Evolutionary conservation across 2,329 filamentous ascomycete species (phyloP), one percentile per base, ranked within the genome.

Genomic region (Trichoderma atrobrunneum): DNA sequence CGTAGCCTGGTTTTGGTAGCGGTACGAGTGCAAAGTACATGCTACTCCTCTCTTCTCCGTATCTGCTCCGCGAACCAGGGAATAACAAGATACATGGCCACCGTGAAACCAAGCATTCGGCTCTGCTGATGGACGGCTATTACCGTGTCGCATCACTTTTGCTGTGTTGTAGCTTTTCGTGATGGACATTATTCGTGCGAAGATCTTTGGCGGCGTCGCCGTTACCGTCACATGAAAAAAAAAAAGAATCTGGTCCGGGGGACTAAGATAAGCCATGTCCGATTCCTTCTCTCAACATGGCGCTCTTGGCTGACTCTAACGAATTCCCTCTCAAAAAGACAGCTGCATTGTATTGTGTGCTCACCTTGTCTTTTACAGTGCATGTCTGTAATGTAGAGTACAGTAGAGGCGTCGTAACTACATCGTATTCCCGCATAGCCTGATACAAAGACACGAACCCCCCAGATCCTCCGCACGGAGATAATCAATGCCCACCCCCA

Each of bases 241-340:
- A 68, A 28, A 67, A 21, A 30, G 28, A 28, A 59, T 24, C 28
- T 21, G 21, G 30, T 21, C n/a, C 43, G 34, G 48, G 18, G 14
- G 24, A 28, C 24, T 43, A 43, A 43, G 51, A 57, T 59, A 39
- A 16, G 64, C 64, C 64, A 67, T 57, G 21, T 57, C 51, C 64
- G 64, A 39, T 36, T 30, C 7, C 3, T 14, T 14, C 54, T 48
- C 26, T 28, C 65, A 68, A 24, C 18, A 39, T 30, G 62, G 62
- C 65, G 65, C 64, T 36, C 64, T 39, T 56, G 18, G 48, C 64
- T 66, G 64, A 66, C 64, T 36, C 62, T 54, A 66, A 26, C 14
- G 8, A 34, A 14, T 26, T 56, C 14, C 8, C 28, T 56, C 63
- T 16, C 8, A 30, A 5, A n/a, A 3, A n/a, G 26, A 57, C 16